Evolutionary conservation across 345 rosid genomes (phyloP), one percentile per base, ranked within the genome.

Genomic region (Tarenaya hassleriana): DNA sequence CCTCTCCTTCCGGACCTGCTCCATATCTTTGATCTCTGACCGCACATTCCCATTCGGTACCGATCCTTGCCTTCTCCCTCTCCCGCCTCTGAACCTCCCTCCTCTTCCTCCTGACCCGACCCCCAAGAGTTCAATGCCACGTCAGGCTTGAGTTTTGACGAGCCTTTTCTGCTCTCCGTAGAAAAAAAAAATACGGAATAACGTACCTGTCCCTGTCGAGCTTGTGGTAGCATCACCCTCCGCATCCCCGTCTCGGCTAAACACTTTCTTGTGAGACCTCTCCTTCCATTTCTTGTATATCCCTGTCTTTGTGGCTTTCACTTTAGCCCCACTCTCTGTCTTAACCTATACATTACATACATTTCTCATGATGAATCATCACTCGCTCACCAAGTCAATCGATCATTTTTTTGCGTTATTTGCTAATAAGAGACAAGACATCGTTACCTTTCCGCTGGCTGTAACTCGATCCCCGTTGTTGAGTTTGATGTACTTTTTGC

Each of bases 401-500:
- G 21, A 35, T 24, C 20, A 19, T 56, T 63, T 17, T 47, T 10
- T 9, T 31, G 16, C 37, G 50, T 21, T 15, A 3, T 14, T 10
- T 11, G 8, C 40, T 38, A 49, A 17, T 34, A 16, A 53, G 21
- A 27, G 29, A 32, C 32, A 14, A 7, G 48, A 50, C 18, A n/a
- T n/a, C 21, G 7, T 35, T 83, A 92, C 97, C 97, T 92, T 88
- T 62, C 97, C 98, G 64, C 95, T 92, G 41, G 98, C 98, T 29
- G 98, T 83, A 60, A 88, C 95, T 19, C 85, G 87, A 38, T 92
- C 98, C 56, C 97, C 94, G 60, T 88, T 85, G 71, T 92, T 92
- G 73, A 88, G 69, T 74, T 92, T 92, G 77, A 92, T 46, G 65
- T 79, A 88, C 73, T 88, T 92, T 73, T 92, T 92, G 78, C 94